A percentile compares a stretch with the other conserved stretches of the same genome.
Evolutionary conservation across 306 rosid species (phyloP).

Genomic region (Morella rubra): DNA sequence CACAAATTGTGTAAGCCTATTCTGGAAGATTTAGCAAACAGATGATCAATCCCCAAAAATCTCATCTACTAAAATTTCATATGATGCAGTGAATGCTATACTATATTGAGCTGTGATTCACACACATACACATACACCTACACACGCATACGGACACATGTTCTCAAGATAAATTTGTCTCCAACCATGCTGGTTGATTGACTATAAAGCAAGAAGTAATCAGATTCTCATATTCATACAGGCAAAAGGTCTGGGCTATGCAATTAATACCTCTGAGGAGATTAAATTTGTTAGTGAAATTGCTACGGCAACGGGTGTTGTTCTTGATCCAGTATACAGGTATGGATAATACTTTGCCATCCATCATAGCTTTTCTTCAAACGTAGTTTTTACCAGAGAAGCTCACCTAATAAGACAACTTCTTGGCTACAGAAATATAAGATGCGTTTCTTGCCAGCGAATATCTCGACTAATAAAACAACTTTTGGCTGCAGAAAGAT

Average conservation of each 20-base stretch:
- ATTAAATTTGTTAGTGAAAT: constrained; percentile 70
- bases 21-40: neutral
- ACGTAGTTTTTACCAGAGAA: neutral
- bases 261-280: constrained; percentile 83
- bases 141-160: neutral
- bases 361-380: neutral
- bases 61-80: neutral
- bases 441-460: no score
- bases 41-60: neutral
- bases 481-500: neutral
- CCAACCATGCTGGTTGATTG: constrained; percentile 20
- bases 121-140: neutral
- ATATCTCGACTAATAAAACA: no score
- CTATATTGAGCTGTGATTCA: neutral
- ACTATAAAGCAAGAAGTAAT: constrained; percentile 21
- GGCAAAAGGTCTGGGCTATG: constrained; percentile 97
- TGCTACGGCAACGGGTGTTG: constrained; percentile 76
- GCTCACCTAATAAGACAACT: neutral
- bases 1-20: neutral
- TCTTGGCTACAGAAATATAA: neutral
- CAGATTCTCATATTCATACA: constrained; percentile 28
- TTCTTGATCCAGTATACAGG: constrained; percentile 97
- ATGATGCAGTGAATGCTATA: neutral
- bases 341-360: constrained; percentile 24
- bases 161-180: neutral